Evolutionary conservation across 2,329 filamentous ascomycete genomes (phyloP).

Genomic region (Rasamsonia emersonii): DNA sequence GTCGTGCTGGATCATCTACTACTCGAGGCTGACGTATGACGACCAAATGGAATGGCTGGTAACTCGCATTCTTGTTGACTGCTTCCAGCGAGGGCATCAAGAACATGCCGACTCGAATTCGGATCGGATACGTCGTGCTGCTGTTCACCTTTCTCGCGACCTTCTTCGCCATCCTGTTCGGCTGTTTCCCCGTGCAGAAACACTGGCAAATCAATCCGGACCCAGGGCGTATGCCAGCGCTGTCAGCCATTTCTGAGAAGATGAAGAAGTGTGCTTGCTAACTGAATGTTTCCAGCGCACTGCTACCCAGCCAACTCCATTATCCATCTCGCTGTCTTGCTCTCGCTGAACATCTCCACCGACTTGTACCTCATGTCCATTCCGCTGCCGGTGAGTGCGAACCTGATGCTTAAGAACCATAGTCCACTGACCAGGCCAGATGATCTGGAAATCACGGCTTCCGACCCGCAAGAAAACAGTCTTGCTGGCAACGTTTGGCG

Average conservation of each 20-base stretch:
- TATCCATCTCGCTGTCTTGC: slow-evolving; percentile 43
- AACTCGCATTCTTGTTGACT: slow-evolving; percentile 2
- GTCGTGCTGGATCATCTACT: slow-evolving; percentile 48
- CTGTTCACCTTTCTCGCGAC: slow-evolving; percentile 42
- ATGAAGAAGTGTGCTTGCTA: slow-evolving; percentile 6
- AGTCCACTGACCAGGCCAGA: slow-evolving; percentile 19
- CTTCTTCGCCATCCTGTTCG: slow-evolving; percentile 43
- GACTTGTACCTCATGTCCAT: slow-evolving; percentile 53
- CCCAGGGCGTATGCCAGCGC: slow-evolving; percentile 46
- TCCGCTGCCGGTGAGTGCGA: slow-evolving; percentile 35
- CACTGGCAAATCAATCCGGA: slow-evolving; percentile 54
- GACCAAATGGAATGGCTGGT: not conserved
- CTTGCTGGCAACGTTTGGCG: slow-evolving; percentile 47
- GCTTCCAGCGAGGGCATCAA: slow-evolving; percentile 28
- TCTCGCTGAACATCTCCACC: slow-evolving; percentile 46
- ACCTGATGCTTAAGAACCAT: not conserved
- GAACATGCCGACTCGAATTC: slow-evolving; percentile 38
- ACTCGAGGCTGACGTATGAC: slow-evolving; percentile 44
- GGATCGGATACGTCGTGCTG: slow-evolving; percentile 44
- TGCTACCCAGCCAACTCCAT: slow-evolving; percentile 45
- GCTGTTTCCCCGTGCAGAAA: slow-evolving; percentile 44
- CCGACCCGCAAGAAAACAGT: slow-evolving; percentile 43
- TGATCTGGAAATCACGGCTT: slow-evolving; percentile 47
- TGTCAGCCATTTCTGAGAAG: too few species aligned
- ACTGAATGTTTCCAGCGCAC: slow-evolving; percentile 23